Percentiles rank a stretch among this genome's conserved stretches.
phyloP scores from a whole-genome alignment of 2,329 filamentous ascomycete species.

The Trichoderma asperellum region DNA sequence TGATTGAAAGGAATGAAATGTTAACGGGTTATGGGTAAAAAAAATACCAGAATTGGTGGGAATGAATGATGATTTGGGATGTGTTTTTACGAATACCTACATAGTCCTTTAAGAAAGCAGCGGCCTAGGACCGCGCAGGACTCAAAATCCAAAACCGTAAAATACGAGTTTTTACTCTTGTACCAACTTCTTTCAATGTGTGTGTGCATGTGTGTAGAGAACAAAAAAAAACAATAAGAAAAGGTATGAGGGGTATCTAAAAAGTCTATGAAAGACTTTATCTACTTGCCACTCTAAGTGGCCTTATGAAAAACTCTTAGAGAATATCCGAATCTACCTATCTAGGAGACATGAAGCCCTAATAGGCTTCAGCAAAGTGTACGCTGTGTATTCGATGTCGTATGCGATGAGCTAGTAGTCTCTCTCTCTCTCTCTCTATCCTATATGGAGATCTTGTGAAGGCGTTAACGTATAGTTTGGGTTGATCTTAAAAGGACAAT shows the following conservation, averaged over 20 bases:
- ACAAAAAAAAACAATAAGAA: neutral
- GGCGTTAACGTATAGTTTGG: conserved; percentile 34
- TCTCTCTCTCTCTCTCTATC: neutral
- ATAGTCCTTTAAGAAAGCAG: conserved; percentile 12
- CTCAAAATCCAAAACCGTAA: conserved; percentile 26
- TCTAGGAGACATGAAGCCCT: neutral
- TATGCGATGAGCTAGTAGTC: neutral
- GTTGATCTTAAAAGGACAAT: conserved; percentile 52
- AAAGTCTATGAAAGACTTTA: neutral
- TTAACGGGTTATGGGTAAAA: conserved; percentile 44
- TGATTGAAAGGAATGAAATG: conserved; percentile 32
- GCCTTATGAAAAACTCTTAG: neutral
- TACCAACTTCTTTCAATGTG: neutral
- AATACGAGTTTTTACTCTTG: neutral
- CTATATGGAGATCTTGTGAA: neutral
- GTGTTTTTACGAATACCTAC: conserved; percentile 21
- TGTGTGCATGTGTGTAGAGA: neutral
- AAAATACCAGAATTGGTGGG: conserved; percentile 32
- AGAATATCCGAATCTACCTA: conserved; percentile 2
- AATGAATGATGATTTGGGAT: conserved; percentile 38
- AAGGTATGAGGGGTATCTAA: conserved; percentile 16
- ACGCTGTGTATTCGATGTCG: neutral
- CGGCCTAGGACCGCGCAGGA: conserved; percentile 5
- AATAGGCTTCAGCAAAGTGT: neutral
- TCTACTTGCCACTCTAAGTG: neutral